Conservation (phyloP, 805 yeast species). For the Danielozyma ontarioensis region DNA sequence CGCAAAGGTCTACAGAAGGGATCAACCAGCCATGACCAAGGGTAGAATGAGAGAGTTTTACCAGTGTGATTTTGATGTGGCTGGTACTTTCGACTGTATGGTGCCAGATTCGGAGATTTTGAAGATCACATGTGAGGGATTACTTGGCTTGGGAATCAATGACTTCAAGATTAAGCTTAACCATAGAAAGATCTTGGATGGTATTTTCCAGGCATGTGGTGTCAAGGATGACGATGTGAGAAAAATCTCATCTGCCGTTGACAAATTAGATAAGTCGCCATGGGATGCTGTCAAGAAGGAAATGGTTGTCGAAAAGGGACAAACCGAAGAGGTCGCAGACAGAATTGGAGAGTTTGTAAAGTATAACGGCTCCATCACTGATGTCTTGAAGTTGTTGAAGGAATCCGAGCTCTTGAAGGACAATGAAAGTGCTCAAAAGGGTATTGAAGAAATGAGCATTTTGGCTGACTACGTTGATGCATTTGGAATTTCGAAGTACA, state of each 20-base stretch:
- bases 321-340: conserved; percentile 88
- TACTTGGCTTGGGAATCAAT: conserved; percentile 73
- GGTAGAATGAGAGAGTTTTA: conserved; percentile 99
- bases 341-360: conserved; percentile 88
- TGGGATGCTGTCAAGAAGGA: conserved; percentile 94
- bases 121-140: conserved; percentile 78
- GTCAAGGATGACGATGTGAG: conserved; percentile 92
- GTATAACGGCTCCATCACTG: conserved; percentile 69
- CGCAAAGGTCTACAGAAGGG: conserved; percentile 98
- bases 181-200: conserved; percentile 94
- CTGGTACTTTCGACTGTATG: conserved; percentile 90
- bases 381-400: conserved; percentile 51
- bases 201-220: conserved; percentile 92
- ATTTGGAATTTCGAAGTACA: conserved; percentile 59
- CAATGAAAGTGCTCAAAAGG: conserved; percentile 72
- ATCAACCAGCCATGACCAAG: conserved; percentile 99
- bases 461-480: conserved; percentile 79
- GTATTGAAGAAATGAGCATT: conserved; percentile 73
- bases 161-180: conserved; percentile 91
- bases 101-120: conserved; percentile 93
- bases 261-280: conserved; percentile 90
- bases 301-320: conserved; percentile 87
- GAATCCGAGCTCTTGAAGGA: conserved; percentile 52
- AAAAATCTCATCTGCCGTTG: conserved; percentile 91
- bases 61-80: conserved; percentile 97